These are phyloP conservation scores for Boeremia lycopersici DNA, from an alignment of 2,329 filamentous ascomycete genomes.

Conservation along the genomic window DNA sequence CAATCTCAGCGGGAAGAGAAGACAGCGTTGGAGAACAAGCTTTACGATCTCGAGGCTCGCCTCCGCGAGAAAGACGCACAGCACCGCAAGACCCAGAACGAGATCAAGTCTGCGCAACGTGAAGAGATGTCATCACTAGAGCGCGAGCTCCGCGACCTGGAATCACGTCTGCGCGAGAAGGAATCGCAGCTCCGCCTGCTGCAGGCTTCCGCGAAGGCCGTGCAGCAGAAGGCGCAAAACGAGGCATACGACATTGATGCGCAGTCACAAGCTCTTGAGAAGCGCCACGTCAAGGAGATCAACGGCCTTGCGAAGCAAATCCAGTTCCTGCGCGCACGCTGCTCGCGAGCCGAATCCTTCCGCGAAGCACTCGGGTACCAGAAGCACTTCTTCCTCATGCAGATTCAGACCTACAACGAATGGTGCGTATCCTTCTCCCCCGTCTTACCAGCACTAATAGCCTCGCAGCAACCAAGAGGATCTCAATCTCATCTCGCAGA, in stretches of 20 bases:
- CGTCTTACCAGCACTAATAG: conserved; percentile 20
- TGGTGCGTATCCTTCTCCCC: conserved; percentile 70
- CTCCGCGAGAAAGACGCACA: conserved; percentile 41
- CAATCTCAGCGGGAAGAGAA: conserved; percentile 59
- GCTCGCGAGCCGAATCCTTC: conserved; percentile 79
- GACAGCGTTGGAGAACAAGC: conserved; percentile 57
- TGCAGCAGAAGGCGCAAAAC: conserved; percentile 37
- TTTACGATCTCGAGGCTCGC: conserved; percentile 30
- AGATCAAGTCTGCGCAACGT: conserved; percentile 42
- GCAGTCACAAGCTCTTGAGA: conserved; percentile 68
- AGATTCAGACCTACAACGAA: conserved; percentile 82
- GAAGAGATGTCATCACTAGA: conserved; percentile 47
- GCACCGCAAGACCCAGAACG: conserved; percentile 34
- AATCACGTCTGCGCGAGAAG: conserved; percentile 33
- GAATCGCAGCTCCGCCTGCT: conserved; percentile 33
- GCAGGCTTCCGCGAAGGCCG: conserved; percentile 38
- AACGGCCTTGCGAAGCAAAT: conserved; percentile 87
- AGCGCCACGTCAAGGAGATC: conserved; percentile 75
- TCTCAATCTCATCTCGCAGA: conserved; percentile 81
- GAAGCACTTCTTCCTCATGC: conserved; percentile 80
- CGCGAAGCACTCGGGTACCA: conserved; percentile 81
- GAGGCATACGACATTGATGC: conserved; percentile 43
- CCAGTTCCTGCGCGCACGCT: conserved; percentile 83
- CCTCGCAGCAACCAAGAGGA: conserved; percentile 85
- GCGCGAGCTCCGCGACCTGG: conserved; percentile 58